Evolutionary conservation across 768 basidiomycete species (phyloP), one percentile per base, ranked within the genome.

Genomic region (Imleria badia): DNA sequence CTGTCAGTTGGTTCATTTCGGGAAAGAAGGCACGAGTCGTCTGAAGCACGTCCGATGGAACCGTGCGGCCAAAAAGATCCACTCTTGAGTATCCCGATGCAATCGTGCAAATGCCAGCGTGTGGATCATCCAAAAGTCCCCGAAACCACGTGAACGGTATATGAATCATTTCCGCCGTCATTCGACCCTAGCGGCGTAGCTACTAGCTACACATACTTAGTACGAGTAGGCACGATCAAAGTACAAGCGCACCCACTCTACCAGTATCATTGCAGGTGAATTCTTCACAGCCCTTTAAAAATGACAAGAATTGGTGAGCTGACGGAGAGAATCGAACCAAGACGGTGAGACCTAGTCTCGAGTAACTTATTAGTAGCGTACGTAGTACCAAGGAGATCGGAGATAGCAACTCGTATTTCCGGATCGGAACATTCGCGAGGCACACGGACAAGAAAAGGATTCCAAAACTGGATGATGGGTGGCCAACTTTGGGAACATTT

Each of bases 41-140:
- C 6, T 26, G 26, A 26, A 26, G 26, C 38, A 58, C 45, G 58
- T 65, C 64, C 64, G 64, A 65, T 60, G 48, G 34, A 60, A 65
- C 46, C 64, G 65, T 51, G 65, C 41, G 60, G 50, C 15, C 49
- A 41, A 54, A 22, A 41, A 29, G 31, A 19, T 19, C 7, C 23
- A 26, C 34, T 38, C 22, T 19, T 45, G 45, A 26, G 35, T 5
- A 39, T 9, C 22, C 64, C 64, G 64, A 66, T 66, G 55, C 31
- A 64, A 66, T 66, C 65, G 64, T 50, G 52, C 56, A 63, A 53
- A 26, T 26, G 26, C 26, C 26, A 26, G 26, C 17, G 10, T 1
- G 17, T 23, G 30, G 34, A 30, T 38, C 29, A 31, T 33, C 20
- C 42, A 19, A 26, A 36, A 36, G n/a, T 34, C 9, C 33, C 41